These are phyloP conservation scores for Magnaporthiopsis poae DNA, from an alignment of 2,329 filamentous ascomycete species.

Conservation along the genomic window DNA sequence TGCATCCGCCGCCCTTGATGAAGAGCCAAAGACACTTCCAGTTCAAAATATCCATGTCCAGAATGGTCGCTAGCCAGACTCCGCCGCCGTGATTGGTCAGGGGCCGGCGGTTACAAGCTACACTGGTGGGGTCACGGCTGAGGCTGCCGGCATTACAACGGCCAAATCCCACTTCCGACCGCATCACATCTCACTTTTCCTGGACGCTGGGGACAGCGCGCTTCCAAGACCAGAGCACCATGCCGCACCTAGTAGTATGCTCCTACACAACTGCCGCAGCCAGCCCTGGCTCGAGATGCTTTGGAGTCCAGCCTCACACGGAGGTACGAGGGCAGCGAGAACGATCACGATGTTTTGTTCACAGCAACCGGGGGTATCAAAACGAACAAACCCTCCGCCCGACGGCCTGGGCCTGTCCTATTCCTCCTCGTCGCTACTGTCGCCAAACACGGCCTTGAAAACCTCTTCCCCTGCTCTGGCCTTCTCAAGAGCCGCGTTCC, in stretches of 20 bases:
- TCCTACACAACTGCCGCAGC: too few relatives aligned
- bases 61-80: not conserved
- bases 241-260: too few relatives aligned
- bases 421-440: conserved; percentile 58
- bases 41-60: not conserved
- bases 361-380: not conserved
- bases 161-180: not conserved
- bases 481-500: conserved; percentile 69
- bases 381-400: not conserved
- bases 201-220: not conserved
- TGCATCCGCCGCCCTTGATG: not conserved
- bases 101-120: not conserved
- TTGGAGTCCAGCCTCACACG: not conserved
- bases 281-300: too few relatives aligned
- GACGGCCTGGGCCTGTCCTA: not conserved
- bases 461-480: conserved; percentile 68
- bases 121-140: not conserved
- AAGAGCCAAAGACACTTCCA: not conserved
- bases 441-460: conserved; percentile 88
- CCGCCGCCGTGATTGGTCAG: not conserved
- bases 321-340: not conserved
- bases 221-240: not conserved
- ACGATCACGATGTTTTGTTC: not conserved
- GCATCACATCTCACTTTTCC: not conserved
- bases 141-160: not conserved